phyloP scores from a whole-genome alignment of 2,329 filamentous ascomycete genomes.

The Pestalotiopsis sp. region DNA sequence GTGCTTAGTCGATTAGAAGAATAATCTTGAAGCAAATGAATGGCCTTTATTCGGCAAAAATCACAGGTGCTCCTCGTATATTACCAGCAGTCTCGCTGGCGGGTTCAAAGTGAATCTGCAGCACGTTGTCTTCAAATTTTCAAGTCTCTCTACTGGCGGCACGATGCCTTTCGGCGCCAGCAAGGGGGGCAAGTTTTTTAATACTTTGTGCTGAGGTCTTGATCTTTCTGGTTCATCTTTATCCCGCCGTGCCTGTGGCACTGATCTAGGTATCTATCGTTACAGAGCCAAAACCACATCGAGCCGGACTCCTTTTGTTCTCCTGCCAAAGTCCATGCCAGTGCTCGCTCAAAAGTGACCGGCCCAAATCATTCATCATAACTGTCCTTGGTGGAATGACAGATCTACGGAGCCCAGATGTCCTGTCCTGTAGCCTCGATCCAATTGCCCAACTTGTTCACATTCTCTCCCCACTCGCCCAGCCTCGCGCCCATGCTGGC shows the following conservation, averaged over 20 bases:
- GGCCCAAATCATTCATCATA: neutral
- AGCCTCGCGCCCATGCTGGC: conserved; percentile 86
- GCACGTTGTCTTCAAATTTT: no score
- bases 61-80: no score
- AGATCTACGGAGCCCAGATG: conserved; percentile 81
- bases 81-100: no score
- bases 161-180: no score
- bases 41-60: no score
- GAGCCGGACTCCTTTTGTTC: conserved; percentile 14
- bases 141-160: no score
- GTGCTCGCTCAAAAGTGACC: conserved; percentile 4
- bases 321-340: conserved; percentile 7
- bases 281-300: conserved; percentile 15
- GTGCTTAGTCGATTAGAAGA: neutral
- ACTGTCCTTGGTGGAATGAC: conserved; percentile 14
- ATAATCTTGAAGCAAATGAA: neutral
- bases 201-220: neutral
- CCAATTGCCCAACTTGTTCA: conserved; percentile 96
- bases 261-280: conserved; percentile 17
- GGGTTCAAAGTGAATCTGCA: no score
- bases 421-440: conserved; percentile 93
- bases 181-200: no score
- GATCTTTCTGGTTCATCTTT: neutral
- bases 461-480: conserved; percentile 93
- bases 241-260: neutral